phyloP scores from a whole-genome alignment of 768 basidiomycete genomes.

The Serendipita sp. region DNA sequence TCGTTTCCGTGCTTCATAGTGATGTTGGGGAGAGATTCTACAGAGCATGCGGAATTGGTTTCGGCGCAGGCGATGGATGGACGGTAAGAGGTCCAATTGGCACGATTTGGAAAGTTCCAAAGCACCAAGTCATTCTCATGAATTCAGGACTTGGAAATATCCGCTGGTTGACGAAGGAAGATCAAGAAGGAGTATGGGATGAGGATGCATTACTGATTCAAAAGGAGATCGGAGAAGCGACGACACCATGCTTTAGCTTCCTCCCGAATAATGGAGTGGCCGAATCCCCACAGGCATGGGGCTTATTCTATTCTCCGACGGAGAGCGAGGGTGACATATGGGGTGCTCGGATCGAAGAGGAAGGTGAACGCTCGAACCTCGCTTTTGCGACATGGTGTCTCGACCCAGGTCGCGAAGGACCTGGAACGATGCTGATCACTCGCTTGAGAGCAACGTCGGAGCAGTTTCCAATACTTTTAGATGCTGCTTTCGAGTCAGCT shows the following conservation, averaged over 20 bases:
- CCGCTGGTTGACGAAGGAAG: conserved; percentile 23
- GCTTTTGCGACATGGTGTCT: conserved; percentile 32
- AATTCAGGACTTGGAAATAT: background rate
- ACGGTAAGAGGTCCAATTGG: conserved; percentile 21
- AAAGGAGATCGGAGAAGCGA: conserved; percentile 9
- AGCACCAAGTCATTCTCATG: background rate
- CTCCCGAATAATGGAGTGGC: conserved; percentile 30
- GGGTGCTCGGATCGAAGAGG: conserved; percentile 17
- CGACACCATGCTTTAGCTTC: conserved; percentile 20
- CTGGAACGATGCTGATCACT: conserved; percentile 27
- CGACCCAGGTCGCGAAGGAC: conserved; percentile 19
- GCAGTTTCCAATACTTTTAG: conserved; percentile 23
- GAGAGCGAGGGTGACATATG: conserved; percentile 13
- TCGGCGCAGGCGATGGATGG: conserved; percentile 28
- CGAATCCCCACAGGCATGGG: conserved; percentile 23
- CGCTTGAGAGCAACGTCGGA: conserved; percentile 22
- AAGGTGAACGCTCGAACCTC: background rate
- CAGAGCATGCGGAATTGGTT: conserved; percentile 21
- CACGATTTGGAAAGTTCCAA: conserved; percentile 25
- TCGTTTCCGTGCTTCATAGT: conserved; percentile 37
- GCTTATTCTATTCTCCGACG: conserved; percentile 8
- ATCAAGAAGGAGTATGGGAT: conserved; percentile 24
- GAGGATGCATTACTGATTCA: conserved; percentile 26
- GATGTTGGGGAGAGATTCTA: conserved; percentile 37
- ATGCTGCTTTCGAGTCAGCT: conserved; percentile 22